phyloP scores from a whole-genome alignment of 345 rosid genomes.

The Hibiscus trionum region DNA sequence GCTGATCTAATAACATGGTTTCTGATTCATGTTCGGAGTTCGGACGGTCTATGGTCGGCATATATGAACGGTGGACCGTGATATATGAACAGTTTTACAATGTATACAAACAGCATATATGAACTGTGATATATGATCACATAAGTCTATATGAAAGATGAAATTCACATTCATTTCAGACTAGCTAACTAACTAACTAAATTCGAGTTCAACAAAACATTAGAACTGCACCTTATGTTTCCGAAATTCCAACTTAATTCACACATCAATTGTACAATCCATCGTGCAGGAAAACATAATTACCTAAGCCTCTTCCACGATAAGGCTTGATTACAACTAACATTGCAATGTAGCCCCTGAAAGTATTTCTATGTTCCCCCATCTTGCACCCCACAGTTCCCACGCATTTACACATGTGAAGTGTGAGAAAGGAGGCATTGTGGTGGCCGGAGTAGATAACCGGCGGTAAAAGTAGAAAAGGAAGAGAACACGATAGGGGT shows the following conservation, averaged over 20 bases:
- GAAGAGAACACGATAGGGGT: too few relatives aligned
- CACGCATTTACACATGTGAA: slow-evolving; percentile 73
- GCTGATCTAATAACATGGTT: neutral
- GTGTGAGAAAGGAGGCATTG: too few relatives aligned
- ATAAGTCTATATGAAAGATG: neutral
- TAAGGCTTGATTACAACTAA: slow-evolving; percentile 83
- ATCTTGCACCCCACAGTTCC: slow-evolving; percentile 94
- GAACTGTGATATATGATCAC: neutral
- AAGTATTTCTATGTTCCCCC: slow-evolving; percentile 86
- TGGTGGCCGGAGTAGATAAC: too few relatives aligned
- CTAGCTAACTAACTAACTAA: neutral
- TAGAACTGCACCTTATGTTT: neutral
- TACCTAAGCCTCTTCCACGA: slow-evolving; percentile 89
- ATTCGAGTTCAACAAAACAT: neutral
- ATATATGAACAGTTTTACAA: neutral
- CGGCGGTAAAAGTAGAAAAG: too few relatives aligned
- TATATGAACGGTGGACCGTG: too few relatives aligned
- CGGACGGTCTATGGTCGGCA: neutral
- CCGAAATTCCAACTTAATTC: neutral
- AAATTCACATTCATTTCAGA: neutral
- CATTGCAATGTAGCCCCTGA: slow-evolving; percentile 98
- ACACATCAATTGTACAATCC: neutral
- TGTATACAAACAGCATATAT: neutral
- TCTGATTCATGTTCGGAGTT: neutral
- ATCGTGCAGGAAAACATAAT: neutral